A percentile compares a stretch with the other conserved stretches of the same genome.
Evolutionary conservation across 495 filamentous ascomycete species (phyloP).

Genomic region (Penicillium angulare): DNA sequence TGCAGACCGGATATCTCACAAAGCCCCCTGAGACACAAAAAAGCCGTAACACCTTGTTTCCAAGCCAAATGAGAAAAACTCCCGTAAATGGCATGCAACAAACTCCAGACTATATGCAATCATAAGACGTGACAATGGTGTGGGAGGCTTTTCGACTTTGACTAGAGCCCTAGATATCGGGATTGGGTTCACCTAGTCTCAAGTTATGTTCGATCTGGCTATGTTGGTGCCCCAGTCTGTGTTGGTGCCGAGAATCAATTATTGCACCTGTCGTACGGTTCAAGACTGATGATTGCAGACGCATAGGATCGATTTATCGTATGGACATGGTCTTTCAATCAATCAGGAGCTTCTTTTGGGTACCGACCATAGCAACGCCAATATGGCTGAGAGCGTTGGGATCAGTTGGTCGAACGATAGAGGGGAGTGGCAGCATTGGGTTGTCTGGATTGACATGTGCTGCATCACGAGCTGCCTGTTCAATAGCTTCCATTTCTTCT

Average conservation of each 20-base stretch:
- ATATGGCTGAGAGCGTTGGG: conserved; percentile 71
- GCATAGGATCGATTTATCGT: not conserved
- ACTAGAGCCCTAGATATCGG: conserved; percentile 1
- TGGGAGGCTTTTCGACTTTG: not conserved
- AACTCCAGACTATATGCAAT: conserved; percentile 48
- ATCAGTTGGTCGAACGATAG: conserved; percentile 77
- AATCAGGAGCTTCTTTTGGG: conserved; percentile 84
- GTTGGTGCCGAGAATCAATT: not conserved
- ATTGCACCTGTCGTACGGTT: conserved; percentile 6
- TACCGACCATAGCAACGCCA: conserved; percentile 81
- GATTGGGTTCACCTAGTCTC: not conserved
- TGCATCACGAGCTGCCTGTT: conserved; percentile 90
- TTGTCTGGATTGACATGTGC: conserved; percentile 82
- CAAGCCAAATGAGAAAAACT: conserved; percentile 18
- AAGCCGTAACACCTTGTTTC: conserved; percentile 27
- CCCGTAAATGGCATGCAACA: conserved; percentile 33
- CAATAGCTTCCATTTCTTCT: conserved; percentile 97
- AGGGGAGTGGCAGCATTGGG: conserved; percentile 78
- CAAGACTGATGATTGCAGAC: not conserved
- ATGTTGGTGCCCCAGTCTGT: not conserved
- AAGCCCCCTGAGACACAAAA: conserved; percentile 8
- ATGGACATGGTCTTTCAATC: conserved; percentile 54
- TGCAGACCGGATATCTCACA: conserved; percentile 1
- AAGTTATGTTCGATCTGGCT: not conserved
- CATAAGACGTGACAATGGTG: conserved; percentile 35